These are phyloP conservation scores for Russula brevipes DNA, from an alignment of 768 basidiomycete genomes.

Conservation along the genomic window DNA sequence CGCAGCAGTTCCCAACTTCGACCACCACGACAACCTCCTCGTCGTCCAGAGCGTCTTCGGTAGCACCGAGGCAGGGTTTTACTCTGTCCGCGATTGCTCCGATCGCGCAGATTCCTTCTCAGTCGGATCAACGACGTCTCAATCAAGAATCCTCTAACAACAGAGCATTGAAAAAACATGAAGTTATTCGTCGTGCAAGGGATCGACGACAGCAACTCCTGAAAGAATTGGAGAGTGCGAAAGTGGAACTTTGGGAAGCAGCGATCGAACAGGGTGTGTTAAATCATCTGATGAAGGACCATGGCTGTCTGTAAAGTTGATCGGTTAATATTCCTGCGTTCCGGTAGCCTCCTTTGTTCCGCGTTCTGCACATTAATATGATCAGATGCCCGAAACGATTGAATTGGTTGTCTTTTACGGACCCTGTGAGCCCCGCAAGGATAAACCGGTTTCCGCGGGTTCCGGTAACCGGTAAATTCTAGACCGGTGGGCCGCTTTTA, in stretches of 20 bases:
- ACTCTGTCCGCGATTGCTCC: neutral
- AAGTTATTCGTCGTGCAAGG: constrained; percentile 48
- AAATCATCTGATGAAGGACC: constrained; percentile 41
- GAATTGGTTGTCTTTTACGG: no score
- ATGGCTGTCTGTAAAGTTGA: constrained; percentile 2
- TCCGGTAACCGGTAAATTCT: no score
- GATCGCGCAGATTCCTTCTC: constrained; percentile 22
- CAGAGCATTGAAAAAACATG: constrained; percentile 35
- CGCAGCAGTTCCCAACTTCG: neutral
- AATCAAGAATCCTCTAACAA: constrained; percentile 8
- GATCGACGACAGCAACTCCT: constrained; percentile 49
- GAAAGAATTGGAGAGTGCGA: constrained; percentile 53
- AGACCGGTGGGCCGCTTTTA: neutral
- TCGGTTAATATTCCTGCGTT: neutral
- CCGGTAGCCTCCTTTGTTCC: neutral
- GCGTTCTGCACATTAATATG: neutral
- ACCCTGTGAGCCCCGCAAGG: no score
- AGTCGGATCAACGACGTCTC: constrained; percentile 24
- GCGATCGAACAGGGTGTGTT: constrained; percentile 66
- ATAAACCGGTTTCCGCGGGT: no score
- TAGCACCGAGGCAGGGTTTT: neutral
- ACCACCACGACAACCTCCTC: neutral
- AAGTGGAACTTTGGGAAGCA: constrained; percentile 68
- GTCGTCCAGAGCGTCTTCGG: constrained; percentile 13
- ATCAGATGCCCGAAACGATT: no score